Percentiles rank a stretch among this genome's conserved stretches.
Conservation (phyloP, 805 yeast genomes). For the Kregervanrija fluxuum region DNA sequence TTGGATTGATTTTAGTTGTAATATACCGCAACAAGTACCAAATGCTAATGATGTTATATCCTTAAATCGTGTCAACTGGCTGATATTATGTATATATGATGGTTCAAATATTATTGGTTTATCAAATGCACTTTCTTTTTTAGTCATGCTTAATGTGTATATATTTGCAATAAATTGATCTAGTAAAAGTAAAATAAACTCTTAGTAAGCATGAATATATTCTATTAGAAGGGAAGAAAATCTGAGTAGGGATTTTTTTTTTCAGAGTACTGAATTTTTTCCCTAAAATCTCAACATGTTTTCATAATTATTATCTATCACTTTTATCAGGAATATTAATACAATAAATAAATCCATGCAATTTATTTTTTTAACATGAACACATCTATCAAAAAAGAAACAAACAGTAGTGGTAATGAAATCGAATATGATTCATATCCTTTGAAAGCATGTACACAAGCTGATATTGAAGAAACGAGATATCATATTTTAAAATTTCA, state of each 20-base stretch:
- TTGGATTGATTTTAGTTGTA: slow-evolving; percentile 39
- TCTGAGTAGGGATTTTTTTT: no score
- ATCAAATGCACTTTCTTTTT: slow-evolving; percentile 1
- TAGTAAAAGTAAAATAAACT: no score
- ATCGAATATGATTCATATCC: slow-evolving; percentile 37
- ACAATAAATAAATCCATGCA: no score
- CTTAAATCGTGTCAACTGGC: slow-evolving; percentile 15
- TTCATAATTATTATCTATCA: background rate
- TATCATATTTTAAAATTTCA: slow-evolving; percentile 81
- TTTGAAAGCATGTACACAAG: slow-evolving; percentile 63
- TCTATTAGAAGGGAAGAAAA: no score
- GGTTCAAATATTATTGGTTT: slow-evolving; percentile 13
- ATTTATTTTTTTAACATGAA: no score
- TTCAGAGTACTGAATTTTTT: no score
- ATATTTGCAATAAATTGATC: no score
- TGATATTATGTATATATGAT: slow-evolving; percentile 12
- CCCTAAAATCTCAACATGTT: no score
- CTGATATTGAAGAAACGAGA: slow-evolving; percentile 65
- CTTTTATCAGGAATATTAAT: no score
- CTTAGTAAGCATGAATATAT: no score
- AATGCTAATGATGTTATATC: slow-evolving; percentile 42
- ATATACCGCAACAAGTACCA: slow-evolving; percentile 50
- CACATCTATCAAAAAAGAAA: background rate
- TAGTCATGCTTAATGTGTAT: background rate
- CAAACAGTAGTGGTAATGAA: slow-evolving; percentile 2